Evolutionary conservation across 2,329 filamentous ascomycete genomes (phyloP), one percentile per base, ranked within the genome.

Genomic region (Atkinsonella hypoxylon): DNA sequence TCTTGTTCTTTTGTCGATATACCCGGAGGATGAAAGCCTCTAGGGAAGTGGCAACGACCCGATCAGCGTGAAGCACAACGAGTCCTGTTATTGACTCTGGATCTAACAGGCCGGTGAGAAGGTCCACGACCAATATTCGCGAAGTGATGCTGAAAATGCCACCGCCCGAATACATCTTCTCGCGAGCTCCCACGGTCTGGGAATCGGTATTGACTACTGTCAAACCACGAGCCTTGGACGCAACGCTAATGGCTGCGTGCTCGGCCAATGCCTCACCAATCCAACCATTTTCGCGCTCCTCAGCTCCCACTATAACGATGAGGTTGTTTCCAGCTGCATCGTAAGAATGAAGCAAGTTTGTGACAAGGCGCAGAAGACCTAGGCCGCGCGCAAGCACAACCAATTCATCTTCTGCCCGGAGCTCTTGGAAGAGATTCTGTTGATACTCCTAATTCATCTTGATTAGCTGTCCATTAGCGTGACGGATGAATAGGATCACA

Each of bases 101-200:
- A 58, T 89, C 80, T 49, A 98, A 73, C 45, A 97, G 70, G 30
- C 76, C 78, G n/a, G 89, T 94, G 55, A 98, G 70, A 47, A 98
- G 76, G 66, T 98, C 93, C 26, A 97, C 90, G 31, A 97, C 88
- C 54, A 98, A 71, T 56, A 98, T 98, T 50, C 90, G 84, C 52
- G 90, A 96, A 15, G 93, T 98, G 63, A 98, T 87, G 69, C 89
- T 95, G 70, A 96, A 90, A 58, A 97, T 87, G 46, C 93, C 93
- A 12, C 93, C 93, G 53, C 82, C 78, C 2, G 81, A 75, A 67
- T 98, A 98, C 77, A 96, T 85, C 71, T 90, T 95, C 73, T 96
- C 89, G 60, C 93, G 79, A 47, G 85, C 82, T 3, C 81, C 81
- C 17, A 97, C 90, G 58, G 82, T 95, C 65, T 91, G 93, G 65